Evolutionary conservation across 257 asterid genomes (phyloP).

Genomic region (Solanum infundibuliforme): DNA sequence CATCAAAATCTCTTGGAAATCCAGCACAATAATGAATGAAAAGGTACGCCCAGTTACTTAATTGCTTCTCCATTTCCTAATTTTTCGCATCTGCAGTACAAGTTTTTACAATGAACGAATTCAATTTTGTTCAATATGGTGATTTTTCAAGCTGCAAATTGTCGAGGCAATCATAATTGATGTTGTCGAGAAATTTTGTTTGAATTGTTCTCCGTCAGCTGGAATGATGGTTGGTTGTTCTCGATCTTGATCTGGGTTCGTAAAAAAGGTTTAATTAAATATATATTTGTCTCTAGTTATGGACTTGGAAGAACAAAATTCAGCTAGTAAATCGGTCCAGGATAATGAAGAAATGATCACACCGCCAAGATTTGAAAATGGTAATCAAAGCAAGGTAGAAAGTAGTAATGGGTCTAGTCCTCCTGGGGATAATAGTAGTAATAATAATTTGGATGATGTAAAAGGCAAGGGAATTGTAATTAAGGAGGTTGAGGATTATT

Average conservation of each 20-base stretch:
- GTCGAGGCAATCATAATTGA: neutral
- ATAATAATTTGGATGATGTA: conserved; percentile 8
- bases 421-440: conserved; percentile 6
- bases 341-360: conserved; percentile 23
- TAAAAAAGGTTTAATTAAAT: neutral
- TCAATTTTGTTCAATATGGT: neutral
- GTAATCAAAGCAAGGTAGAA: conserved; percentile 17
- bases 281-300: conserved; percentile 4
- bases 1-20: neutral
- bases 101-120: neutral
- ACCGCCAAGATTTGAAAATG: neutral
- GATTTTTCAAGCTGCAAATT: neutral
- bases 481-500: conserved; percentile 2
- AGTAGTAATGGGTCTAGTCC: conserved; percentile 21
- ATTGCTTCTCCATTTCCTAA: neutral
- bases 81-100: neutral
- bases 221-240: conserved; percentile 49
- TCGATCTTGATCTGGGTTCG: conserved; percentile 34
- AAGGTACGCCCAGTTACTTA: conserved; percentile 20
- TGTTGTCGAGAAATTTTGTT: neutral
- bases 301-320: conserved; percentile 36
- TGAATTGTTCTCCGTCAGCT: conserved; percentile 11
- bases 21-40: conserved; percentile 6
- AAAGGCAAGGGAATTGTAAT: conserved; percentile 15
- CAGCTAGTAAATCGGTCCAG: conserved; percentile 30